Percentiles rank a stretch among this genome's conserved stretches.
These are phyloP conservation scores for Phytophthora crassamura DNA, from an alignment of 352 stramenopile genomes.

Conservation along the genomic window DNA sequence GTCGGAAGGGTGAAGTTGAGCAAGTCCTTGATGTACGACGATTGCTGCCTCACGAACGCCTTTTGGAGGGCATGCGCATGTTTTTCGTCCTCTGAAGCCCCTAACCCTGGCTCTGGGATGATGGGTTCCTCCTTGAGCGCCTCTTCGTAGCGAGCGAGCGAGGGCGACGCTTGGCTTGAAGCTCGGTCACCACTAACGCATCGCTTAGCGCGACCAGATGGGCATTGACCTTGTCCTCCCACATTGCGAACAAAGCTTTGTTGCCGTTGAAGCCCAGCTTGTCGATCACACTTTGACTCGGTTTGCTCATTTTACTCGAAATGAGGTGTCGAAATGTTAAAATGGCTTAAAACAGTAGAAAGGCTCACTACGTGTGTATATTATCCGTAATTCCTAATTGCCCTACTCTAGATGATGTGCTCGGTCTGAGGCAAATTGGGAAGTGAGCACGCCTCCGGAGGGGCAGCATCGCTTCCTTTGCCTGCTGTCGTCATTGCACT, in stretches of 20 bases:
- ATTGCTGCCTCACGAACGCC: too few relatives aligned
- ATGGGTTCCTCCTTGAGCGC: background rate
- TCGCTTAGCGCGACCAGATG: background rate
- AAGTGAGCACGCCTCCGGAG: conserved; percentile 4
- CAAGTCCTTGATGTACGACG: too few relatives aligned
- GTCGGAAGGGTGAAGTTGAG: too few relatives aligned
- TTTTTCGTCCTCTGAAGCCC: too few relatives aligned
- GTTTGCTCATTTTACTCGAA: conserved; percentile 22
- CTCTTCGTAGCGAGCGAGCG: background rate
- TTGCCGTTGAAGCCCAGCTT: background rate
- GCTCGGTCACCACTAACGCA: background rate
- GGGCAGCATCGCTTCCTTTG: background rate
- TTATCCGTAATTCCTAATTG: background rate
- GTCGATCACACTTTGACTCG: background rate
- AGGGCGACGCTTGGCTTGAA: too few relatives aligned
- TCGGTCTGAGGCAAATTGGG: conserved; percentile 6
- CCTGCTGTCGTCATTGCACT: conserved; percentile 1
- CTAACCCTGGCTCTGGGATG: too few relatives aligned
- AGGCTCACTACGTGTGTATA: conserved; percentile 3
- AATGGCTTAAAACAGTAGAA: background rate
- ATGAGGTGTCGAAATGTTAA: too few relatives aligned
- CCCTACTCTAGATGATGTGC: conserved; percentile 1
- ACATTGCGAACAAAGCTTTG: too few relatives aligned
- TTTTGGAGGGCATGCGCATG: too few relatives aligned
- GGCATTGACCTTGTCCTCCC: background rate